These are phyloP conservation scores for Boletellus emodensis DNA, from an alignment of 768 basidiomycete genomes.

Conservation along the genomic window DNA sequence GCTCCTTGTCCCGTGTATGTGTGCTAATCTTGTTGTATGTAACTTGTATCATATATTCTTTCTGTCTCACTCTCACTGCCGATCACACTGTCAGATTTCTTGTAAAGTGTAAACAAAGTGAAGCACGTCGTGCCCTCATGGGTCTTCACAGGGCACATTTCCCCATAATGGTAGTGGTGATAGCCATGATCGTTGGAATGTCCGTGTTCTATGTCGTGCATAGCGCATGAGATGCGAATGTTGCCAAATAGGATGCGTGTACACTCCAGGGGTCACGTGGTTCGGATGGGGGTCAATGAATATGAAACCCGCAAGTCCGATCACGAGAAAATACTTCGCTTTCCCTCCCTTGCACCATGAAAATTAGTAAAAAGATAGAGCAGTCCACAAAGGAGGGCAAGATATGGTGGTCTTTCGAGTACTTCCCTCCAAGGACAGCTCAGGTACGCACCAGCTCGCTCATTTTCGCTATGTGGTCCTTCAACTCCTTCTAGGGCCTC, in stretches of 20 bases:
- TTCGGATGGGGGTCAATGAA: neutral
- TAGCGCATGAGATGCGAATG: slow-evolving; percentile 6
- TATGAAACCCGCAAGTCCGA: slow-evolving; percentile 3
- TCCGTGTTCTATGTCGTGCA: slow-evolving; percentile 48
- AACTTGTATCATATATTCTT: too few species aligned
- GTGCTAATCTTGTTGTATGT: too few species aligned
- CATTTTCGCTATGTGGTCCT: neutral
- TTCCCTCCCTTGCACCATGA: slow-evolving; percentile 51
- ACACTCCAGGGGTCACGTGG: slow-evolving; percentile 19
- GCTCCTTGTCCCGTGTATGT: too few species aligned
- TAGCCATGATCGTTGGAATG: slow-evolving; percentile 46
- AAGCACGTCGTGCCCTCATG: slow-evolving; percentile 19
- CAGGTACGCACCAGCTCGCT: slow-evolving; percentile 51
- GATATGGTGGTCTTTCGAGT: slow-evolving; percentile 98
- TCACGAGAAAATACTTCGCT: slow-evolving; percentile 26
- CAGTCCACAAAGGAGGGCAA: slow-evolving; percentile 81
- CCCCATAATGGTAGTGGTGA: slow-evolving; percentile 48
- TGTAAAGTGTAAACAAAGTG: too few species aligned
- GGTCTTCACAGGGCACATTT: slow-evolving; percentile 42
- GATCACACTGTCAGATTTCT: too few species aligned
- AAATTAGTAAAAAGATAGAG: slow-evolving; percentile 91
- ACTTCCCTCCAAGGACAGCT: slow-evolving; percentile 93
- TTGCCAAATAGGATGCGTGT: neutral
- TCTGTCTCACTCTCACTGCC: too few species aligned
- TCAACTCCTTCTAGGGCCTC: slow-evolving; percentile 31